These are phyloP conservation scores for Eleusine indica DNA, from an alignment of 176 grass and related monocot genomes.

Conservation along the genomic window DNA sequence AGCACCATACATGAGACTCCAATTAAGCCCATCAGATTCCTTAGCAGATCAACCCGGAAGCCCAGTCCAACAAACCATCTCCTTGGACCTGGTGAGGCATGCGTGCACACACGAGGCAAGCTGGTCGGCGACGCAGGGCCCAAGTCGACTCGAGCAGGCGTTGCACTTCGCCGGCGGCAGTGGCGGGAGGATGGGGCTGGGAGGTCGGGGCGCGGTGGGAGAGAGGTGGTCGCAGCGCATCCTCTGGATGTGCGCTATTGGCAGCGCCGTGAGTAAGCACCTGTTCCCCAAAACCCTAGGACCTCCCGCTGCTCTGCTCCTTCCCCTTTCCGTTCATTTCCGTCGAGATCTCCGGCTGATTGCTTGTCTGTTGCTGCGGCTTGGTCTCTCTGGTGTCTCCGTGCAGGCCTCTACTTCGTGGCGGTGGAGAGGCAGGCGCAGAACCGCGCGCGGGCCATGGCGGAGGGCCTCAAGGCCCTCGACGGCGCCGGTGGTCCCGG, in stretches of 20 bases:
- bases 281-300: conserved; percentile 39
- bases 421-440: conserved; percentile 92
- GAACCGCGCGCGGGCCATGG: conserved; percentile 66
- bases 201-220: conserved; percentile 54
- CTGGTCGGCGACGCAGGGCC: neutral
- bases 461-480: conserved; percentile 63
- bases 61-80: neutral
- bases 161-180: conserved; percentile 16
- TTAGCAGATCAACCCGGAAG: neutral
- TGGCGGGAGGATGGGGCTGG: conserved; percentile 32
- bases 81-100: neutral
- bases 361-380: neutral
- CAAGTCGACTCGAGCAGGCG: conserved; percentile 12
- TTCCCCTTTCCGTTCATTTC: neutral
- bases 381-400: neutral
- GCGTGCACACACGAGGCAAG: neutral
- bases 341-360: neutral
- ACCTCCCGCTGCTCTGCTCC: neutral
- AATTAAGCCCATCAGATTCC: neutral
- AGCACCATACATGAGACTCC: neutral
- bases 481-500: conserved; percentile 38
- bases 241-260: conserved; percentile 80
- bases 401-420: conserved; percentile 71
- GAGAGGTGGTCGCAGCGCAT: conserved; percentile 90
- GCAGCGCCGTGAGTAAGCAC: conserved; percentile 79